Evolutionary conservation across 1,139 yeast species (phyloP), one percentile per base, ranked within the genome.

Genomic region (Pichia sp.): DNA sequence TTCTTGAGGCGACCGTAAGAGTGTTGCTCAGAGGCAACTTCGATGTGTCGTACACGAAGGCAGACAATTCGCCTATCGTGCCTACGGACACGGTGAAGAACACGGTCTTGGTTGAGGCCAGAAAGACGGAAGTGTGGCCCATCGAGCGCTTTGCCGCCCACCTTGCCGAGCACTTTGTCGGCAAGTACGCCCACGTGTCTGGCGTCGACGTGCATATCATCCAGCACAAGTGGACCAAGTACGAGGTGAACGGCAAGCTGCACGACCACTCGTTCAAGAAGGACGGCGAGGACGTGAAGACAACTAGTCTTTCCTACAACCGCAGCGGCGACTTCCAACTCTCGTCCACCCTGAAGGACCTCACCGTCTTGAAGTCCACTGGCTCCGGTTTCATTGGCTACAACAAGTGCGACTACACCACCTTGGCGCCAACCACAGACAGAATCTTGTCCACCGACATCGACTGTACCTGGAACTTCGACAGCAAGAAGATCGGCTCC

Each of bases 11-110:
- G 57, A 86, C 90, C 58, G 95, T 87, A 52, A 77, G 79, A 62
- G 84, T 85, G 29, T 77, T 90, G 57, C 78, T 90, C 58, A 83
- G 80, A 63, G 97, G 97, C 58, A 80, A 78, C 53, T 85, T 90
- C 64, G 96, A 87, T 58, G 73, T 74, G 36, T 83, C 96, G 2
- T 90, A 88, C 75, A 90, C 97, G 53, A 69, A 85, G 59, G 97
- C 96, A 43, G 95, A 90, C 72, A 90, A 90, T 73, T 70, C 88
- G 2, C 79, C 87, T n/a, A 84, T 90, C 66, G 95, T 90, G 49
- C 97, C 97, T 55, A 90, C 97, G 11, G 97, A 90, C 71, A 90
- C 97, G 1, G 92, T 90, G 59, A 90, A 90, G 73, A 90, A 90
- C 76, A 90, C 97, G 54, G 82, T 89, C 61, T 78, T 84, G 69